Conservation (phyloP, 2,329 filamentous ascomycete genomes). For the Zasmidium citrigriseum region DNA sequence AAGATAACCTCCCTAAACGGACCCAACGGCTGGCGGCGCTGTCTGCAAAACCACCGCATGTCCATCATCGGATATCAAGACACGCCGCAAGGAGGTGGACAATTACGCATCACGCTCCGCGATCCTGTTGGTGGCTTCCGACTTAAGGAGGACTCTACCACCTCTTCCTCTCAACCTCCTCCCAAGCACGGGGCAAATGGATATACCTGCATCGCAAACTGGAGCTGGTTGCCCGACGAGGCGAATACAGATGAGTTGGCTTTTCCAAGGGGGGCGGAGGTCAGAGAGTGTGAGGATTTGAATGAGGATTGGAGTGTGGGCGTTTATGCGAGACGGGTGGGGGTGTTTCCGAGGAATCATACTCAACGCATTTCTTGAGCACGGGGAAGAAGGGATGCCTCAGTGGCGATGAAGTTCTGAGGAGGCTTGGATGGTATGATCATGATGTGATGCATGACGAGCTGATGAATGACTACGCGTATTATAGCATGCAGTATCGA, state of each 20-base stretch:
- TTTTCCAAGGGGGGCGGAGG: slow-evolving; percentile 81
- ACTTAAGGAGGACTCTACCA: slow-evolving; percentile 53
- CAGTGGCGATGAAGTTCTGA: not conserved
- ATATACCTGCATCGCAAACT: slow-evolving; percentile 43
- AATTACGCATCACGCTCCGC: slow-evolving; percentile 66
- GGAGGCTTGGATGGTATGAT: not conserved
- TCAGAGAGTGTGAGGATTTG: slow-evolving; percentile 80
- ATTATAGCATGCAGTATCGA: not conserved
- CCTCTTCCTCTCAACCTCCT: not conserved
- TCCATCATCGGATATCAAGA: slow-evolving; percentile 75
- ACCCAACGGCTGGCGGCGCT: slow-evolving; percentile 78
- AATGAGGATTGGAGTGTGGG: slow-evolving; percentile 92
- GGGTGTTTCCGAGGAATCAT: slow-evolving; percentile 79
- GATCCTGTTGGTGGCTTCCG: slow-evolving; percentile 78
- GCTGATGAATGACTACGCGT: not conserved
- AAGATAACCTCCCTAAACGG: slow-evolving; percentile 76
- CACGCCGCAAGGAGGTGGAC: slow-evolving; percentile 57
- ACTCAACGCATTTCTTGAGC: slow-evolving; percentile 48
- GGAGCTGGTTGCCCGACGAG: slow-evolving; percentile 68
- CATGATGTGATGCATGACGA: not conserved
- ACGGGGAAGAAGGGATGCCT: slow-evolving; percentile 6
- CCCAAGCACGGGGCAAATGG: slow-evolving; percentile 35
- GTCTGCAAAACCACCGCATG: slow-evolving; percentile 81
- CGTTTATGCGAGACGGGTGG: slow-evolving; percentile 76
- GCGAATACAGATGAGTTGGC: slow-evolving; percentile 71